Conservation (phyloP, 2,329 filamentous ascomycete species). For the Calonectria ilicicola region DNA sequence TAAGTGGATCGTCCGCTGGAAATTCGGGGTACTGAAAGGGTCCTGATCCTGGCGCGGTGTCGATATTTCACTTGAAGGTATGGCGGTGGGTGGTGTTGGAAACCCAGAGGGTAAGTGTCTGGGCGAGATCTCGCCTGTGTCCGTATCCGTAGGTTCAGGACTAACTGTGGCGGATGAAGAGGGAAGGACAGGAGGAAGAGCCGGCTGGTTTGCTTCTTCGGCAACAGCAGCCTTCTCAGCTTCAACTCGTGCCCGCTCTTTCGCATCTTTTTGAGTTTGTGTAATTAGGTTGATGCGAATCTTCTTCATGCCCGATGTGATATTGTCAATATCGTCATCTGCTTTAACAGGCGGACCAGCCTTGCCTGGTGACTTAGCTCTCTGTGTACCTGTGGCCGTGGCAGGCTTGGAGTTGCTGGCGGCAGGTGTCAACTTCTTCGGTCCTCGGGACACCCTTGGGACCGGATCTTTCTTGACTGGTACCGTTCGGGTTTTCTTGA, state of each 20-base stretch:
- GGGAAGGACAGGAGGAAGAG: slow-evolving; percentile 1
- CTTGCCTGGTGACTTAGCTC: slow-evolving; percentile 24
- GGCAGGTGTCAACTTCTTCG: slow-evolving; percentile 51
- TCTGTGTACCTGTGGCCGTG: slow-evolving; percentile 17
- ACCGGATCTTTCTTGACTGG: slow-evolving; percentile 55
- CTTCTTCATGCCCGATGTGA: slow-evolving; percentile 71
- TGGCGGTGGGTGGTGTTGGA: slow-evolving; percentile 37
- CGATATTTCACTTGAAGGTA: slow-evolving; percentile 39
- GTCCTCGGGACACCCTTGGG: slow-evolving; percentile 46
- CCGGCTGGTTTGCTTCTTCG: neutral
- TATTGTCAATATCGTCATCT: slow-evolving; percentile 61
- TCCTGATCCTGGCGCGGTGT: slow-evolving; percentile 40
- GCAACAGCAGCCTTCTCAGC: slow-evolving; percentile 31
- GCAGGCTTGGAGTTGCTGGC: slow-evolving; percentile 29
- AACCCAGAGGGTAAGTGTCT: slow-evolving; percentile 25
- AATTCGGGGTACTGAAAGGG: slow-evolving; percentile 38
- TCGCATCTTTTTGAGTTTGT: slow-evolving; percentile 68
- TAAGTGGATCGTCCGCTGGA: slow-evolving; percentile 36
- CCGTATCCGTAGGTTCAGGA: neutral
- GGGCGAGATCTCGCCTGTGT: slow-evolving; percentile 26
- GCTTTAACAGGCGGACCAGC: slow-evolving; percentile 25
- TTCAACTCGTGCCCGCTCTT: slow-evolving; percentile 50
- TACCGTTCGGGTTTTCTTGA: slow-evolving; percentile 71
- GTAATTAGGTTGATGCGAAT: slow-evolving; percentile 73
- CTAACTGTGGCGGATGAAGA: neutral